These are phyloP conservation scores for Epithemia pelagica DNA, from an alignment of 108 stramenopile species.

Conservation along the genomic window DNA sequence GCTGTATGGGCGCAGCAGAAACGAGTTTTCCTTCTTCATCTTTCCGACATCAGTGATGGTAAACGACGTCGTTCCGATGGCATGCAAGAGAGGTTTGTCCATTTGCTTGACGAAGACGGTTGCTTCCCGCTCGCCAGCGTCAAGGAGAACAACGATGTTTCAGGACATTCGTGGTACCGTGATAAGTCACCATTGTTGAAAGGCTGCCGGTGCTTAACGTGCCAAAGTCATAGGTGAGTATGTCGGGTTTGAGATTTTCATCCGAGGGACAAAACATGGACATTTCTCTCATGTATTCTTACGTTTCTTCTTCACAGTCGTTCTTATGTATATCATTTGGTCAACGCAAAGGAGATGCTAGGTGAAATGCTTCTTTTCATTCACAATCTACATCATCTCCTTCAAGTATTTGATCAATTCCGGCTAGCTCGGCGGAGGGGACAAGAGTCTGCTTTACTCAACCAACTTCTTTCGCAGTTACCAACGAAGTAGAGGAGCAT, in stretches of 20 bases:
- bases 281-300: too few species aligned
- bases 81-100: background rate
- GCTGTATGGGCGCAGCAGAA: conserved; percentile 12
- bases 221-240: background rate
- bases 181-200: conserved; percentile 4
- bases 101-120: conserved; percentile 10
- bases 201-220: conserved; percentile 11
- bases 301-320: conserved; percentile 32
- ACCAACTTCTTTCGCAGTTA: too few species aligned
- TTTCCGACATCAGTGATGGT: conserved; percentile 1
- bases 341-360: conserved; percentile 71
- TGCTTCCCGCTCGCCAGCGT: conserved; percentile 1
- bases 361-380: conserved; percentile 74
- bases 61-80: conserved; percentile 2
- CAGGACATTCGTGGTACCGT: conserved; percentile 9
- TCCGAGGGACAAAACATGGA: too few species aligned
- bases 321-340: conserved; percentile 77
- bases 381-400: conserved; percentile 76
- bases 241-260: too few species aligned
- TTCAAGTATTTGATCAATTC: conserved; percentile 18
- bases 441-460: too few species aligned
- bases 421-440: background rate
- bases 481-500: too few species aligned
- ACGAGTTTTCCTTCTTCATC: conserved; percentile 12
- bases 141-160: conserved; percentile 2